Percentiles rank a stretch among this genome's conserved stretches.
Conservation (phyloP, 139 green algal genomes). For the Cymbomonas tetramitiformis region DNA sequence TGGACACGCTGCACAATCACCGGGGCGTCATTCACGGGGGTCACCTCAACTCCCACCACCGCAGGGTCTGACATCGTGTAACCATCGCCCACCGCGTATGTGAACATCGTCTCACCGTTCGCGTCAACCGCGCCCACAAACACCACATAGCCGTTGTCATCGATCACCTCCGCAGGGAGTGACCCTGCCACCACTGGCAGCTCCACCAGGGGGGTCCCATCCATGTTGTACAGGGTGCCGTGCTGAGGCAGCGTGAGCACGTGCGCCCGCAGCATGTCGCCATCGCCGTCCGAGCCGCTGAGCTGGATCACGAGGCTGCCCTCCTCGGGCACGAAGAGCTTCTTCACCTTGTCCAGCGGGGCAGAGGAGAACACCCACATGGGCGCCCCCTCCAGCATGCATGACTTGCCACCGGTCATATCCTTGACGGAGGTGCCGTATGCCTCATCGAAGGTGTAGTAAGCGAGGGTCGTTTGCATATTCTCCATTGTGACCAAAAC, state of each 20-base stretch:
- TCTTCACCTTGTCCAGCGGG: too few relatives aligned
- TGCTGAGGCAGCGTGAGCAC: background rate
- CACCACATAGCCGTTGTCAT: conserved; percentile 2
- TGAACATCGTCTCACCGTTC: background rate
- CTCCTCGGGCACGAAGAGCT: conserved; percentile 8
- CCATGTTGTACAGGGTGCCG: background rate
- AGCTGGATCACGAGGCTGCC: background rate
- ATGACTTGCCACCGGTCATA: background rate
- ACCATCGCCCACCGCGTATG: conserved; percentile 10
- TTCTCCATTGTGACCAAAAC: background rate
- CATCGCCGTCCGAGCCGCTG: background rate
- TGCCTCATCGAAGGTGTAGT: conserved; percentile 9
- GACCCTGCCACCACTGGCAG: too few relatives aligned
- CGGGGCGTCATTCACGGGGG: conserved; percentile 9
- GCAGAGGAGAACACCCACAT: conserved; percentile 8
- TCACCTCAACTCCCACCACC: background rate
- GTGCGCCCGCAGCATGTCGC: conserved; percentile 1
- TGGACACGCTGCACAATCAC: background rate
- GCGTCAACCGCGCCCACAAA: background rate
- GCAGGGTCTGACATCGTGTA: conserved; percentile 5
- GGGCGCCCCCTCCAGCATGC: background rate
- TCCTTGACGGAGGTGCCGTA: background rate
- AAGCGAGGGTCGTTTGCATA: background rate
- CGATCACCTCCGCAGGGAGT: background rate
- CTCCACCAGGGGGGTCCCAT: background rate